Percentiles rank a stretch among this genome's conserved stretches.
phyloP scores from a whole-genome alignment of 805 yeast species.

The Ogataea paraovalis region DNA sequence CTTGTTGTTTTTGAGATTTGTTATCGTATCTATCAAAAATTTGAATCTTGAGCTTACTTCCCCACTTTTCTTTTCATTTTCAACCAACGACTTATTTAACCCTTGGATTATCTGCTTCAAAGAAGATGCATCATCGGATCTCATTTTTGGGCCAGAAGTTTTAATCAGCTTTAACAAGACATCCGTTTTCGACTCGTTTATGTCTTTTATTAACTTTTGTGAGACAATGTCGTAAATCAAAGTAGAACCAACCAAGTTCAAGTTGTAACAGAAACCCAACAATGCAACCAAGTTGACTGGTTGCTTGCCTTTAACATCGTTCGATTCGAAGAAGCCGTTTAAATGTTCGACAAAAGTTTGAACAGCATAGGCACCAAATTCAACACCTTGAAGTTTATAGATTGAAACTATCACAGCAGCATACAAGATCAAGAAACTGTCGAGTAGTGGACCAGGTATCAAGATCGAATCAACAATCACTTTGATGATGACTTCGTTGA shows the following conservation, averaged over 20 bases:
- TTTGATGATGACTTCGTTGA: constrained; percentile 63
- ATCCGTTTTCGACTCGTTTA: constrained; percentile 73
- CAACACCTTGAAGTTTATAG: constrained; percentile 76
- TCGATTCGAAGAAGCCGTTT: constrained; percentile 36
- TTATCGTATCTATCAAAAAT: constrained; percentile 79
- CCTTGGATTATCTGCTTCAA: constrained; percentile 70
- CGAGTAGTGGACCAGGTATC: constrained; percentile 64
- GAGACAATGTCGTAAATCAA: constrained; percentile 75
- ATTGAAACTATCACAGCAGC: constrained; percentile 73
- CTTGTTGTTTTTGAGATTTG: constrained; percentile 83
- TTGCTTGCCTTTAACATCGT: constrained; percentile 32
- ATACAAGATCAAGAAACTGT: constrained; percentile 74
- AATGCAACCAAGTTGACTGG: constrained; percentile 60
- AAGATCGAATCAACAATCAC: constrained; percentile 62
- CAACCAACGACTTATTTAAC: constrained; percentile 45
- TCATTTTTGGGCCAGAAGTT: constrained; percentile 76
- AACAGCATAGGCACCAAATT: constrained; percentile 82
- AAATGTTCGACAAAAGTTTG: constrained; percentile 76
- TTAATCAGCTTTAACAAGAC: constrained; percentile 66
- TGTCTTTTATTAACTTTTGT: constrained; percentile 33
- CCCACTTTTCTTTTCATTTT: constrained; percentile 31
- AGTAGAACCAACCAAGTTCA: constrained; percentile 70
- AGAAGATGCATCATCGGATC: constrained; percentile 86
- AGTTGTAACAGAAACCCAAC: constrained; percentile 69
- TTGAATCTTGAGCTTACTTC: constrained; percentile 60